A percentile compares a stretch with the other conserved stretches of the same genome.
phyloP scores from a whole-genome alignment of 176 grass and related monocot species.

The Carex littledalei region DNA sequence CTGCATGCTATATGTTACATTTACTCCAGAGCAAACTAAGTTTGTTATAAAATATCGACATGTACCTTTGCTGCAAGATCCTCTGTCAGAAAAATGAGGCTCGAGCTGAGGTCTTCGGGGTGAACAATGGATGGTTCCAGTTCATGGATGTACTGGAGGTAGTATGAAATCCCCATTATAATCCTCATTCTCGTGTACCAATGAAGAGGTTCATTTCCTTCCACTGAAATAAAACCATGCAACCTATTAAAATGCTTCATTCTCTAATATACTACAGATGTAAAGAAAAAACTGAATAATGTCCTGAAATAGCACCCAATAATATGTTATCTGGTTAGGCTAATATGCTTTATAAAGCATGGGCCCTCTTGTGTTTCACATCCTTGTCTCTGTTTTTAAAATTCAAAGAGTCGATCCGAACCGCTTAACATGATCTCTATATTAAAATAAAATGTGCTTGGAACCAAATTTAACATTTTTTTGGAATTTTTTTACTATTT shows the following conservation, averaged over 20 bases:
- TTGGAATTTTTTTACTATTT: no score
- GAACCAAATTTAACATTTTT: no score
- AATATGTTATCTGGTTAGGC: no score
- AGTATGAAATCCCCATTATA: slow-evolving; percentile 85
- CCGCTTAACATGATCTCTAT: no score
- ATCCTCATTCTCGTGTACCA: slow-evolving; percentile 69
- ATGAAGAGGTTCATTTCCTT: slow-evolving; percentile 68
- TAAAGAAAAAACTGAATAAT: no score
- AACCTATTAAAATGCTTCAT: background rate
- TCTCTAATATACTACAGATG: background rate
- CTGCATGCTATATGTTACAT: background rate
- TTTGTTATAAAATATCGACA: slow-evolving; percentile 33
- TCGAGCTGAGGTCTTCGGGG: slow-evolving; percentile 45
- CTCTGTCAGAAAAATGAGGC: slow-evolving; percentile 69
- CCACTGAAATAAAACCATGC: slow-evolving; percentile 32
- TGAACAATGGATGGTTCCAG: slow-evolving; percentile 44
- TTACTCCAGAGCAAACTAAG: background rate
- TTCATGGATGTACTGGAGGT: slow-evolving; percentile 72
- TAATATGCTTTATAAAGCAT: no score
- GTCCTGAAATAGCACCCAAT: no score
- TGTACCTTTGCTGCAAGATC: slow-evolving; percentile 77
- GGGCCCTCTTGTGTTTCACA: no score
- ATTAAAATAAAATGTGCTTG: no score
- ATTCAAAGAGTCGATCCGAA: no score
- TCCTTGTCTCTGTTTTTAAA: no score